Base-by-base conservation (phyloP, 352 stramenopile genomes). In the Globisporangium uncinulatum region DNA sequence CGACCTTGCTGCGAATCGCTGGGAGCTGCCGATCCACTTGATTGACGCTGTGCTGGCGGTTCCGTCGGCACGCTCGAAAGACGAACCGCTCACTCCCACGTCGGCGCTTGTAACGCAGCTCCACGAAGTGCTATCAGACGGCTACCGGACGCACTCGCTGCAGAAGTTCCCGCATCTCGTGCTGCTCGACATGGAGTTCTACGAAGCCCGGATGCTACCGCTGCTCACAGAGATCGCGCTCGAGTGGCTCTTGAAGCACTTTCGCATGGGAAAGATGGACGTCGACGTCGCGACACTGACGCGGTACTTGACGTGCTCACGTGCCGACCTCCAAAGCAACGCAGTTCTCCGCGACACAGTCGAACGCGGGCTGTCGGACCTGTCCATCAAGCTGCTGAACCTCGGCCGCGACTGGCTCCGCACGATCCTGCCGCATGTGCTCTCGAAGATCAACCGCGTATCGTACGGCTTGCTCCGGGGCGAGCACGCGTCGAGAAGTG, bases 401-500 rank as follows among this genome's bases (percentile, higher is more conserved):
- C 77, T 99, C 20, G 92, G 92, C 17, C 86, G 98, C 50, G 95
- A 99, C 58, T 98, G 98, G 82, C 79, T 99, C 21, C 87, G 86
- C 15, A 98, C 97, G 24, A 98, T 99, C 61, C 71, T 99, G 36
- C 97, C 97, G n/a, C 97, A 99, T 59, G 86, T 98, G 2, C 71
- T 99, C 29, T 97, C 94, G 21, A 99, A 99, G 79, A 99, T 99
- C 62, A 98, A 99, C 65, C 88, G 98, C 57, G 98, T 99, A 15
- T 97, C 85, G 10, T 99, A 99, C 74, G 97, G 97, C 39, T 73
- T 99, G 1, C 70, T 99, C 17, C 71, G 87, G 70, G 67, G 73
- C 59, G 76, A 89, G 46, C 73, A 92, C 61, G 77, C 85, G 48
- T 41, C 70, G 3, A 63, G 71, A 2, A 55, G 80, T 76, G 70